Percentiles rank a stretch among this genome's conserved stretches.
Conservation (phyloP, 2,329 filamentous ascomycete species). For the Apiospora koreana region DNA sequence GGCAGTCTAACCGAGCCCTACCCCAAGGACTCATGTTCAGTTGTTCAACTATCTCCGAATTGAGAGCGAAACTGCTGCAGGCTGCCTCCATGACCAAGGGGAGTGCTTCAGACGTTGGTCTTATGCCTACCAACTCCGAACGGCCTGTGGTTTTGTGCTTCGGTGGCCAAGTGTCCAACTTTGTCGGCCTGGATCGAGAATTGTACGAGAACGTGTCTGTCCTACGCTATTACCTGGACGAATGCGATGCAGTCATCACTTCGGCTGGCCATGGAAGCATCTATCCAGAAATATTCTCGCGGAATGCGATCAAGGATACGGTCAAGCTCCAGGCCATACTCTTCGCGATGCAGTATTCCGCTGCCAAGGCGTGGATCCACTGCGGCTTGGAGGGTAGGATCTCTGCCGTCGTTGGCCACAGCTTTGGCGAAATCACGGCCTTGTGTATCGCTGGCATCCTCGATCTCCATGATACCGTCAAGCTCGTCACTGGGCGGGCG, state of each 20-base stretch:
- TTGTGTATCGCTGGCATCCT: conserved; percentile 37
- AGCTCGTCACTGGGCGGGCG: conserved; percentile 30
- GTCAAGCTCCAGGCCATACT: conserved; percentile 39
- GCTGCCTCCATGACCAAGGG: too few species aligned
- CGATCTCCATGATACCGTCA: conserved; percentile 32
- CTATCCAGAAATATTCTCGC: too few species aligned
- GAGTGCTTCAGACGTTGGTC: too few species aligned
- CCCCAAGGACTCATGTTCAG: too few species aligned
- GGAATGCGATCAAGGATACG: too few species aligned
- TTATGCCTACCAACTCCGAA: too few species aligned
- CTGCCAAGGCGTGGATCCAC: conserved; percentile 37
- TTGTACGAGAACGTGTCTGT: conserved; percentile 38
- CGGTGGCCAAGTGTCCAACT: conserved; percentile 32
- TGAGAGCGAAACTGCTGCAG: too few species aligned
- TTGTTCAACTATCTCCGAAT: too few species aligned
- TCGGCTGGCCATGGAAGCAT: too few species aligned
- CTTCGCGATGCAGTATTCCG: conserved; percentile 41
- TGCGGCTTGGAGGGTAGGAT: conserved; percentile 32
- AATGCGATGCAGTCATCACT: too few species aligned
- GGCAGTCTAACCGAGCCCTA: too few species aligned
- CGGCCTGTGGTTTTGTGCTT: conserved; percentile 39
- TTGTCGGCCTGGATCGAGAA: conserved; percentile 31
- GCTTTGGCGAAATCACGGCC: conserved; percentile 43
- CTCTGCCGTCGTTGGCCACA: conserved; percentile 38
- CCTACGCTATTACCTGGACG: conserved; percentile 27